Base-by-base conservation (phyloP, 2,329 filamentous ascomycete species). In the Scytalidium sp. region DNA sequence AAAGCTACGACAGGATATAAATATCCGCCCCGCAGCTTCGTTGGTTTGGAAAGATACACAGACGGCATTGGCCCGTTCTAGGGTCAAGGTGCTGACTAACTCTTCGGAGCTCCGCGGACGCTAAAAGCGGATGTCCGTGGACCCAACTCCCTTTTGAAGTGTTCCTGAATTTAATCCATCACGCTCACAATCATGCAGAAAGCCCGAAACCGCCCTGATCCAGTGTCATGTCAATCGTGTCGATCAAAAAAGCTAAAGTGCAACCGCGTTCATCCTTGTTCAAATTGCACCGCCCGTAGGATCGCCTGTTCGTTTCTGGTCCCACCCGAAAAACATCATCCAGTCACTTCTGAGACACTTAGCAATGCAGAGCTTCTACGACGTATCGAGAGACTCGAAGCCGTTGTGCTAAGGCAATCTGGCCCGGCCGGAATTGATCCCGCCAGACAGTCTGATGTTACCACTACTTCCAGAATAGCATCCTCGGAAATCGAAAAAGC, bases 181-280 rank as follows among this genome's bases (percentile, higher is more conserved):
- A n/a, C 29, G n/a, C 21, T 5, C 20, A 29, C 15, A 46, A 56
- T 25, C 20, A 59, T 59, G 49, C 43, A 50, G 43, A 53, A 39
- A 49, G 55, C 41, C 47, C 42, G 57, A 60, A 41, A 56, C 22
- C 52, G 54, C 41, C 54, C 54, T 44, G 48, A 49, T 46, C 54
- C 54, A 11, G 50, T 56, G 9, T 56, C 54, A 13, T 55, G 54
- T 29, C 52, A 51, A 47, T 49, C 53, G n/a, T 56, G 54, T 36
- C 52, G 54, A 27, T 54, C 52, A 6, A 56, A 56, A 27, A 56
- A 56, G 45, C 47, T 56, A 23, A 56, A 55, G 48, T 56, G 54
- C 45, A 53, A 55, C 45, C 54, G 54, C 5, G 45, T 42, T 25
- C 47, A 56, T 32, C 54, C 52, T 40, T 56, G 52, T 25, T 55